Conservation (phyloP, 2,329 filamentous ascomycete species). For the Trichoderma lentiforme region DNA sequence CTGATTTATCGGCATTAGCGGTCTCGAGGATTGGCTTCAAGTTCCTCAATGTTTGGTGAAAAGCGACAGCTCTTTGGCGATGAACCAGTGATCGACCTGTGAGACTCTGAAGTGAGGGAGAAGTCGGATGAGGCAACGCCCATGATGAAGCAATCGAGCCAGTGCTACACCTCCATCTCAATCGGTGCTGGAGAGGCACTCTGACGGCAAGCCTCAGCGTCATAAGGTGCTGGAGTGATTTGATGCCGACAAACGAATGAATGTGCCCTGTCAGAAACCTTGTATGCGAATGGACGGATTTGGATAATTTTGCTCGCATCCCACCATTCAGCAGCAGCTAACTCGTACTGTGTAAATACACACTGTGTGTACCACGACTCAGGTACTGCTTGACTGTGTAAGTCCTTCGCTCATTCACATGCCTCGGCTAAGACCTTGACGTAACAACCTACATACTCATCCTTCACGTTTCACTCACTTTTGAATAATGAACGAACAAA, state of each 20-base stretch:
- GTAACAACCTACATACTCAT: background rate
- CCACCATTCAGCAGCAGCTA: background rate
- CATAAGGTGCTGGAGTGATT: conserved; percentile 21
- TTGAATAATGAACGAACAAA: background rate
- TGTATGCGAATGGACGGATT: background rate
- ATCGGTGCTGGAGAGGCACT: conserved; percentile 26
- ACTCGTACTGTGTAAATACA: background rate
- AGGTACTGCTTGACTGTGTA: background rate
- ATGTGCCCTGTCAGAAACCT: background rate
- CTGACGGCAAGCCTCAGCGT: conserved; percentile 23
- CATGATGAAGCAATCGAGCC: background rate
- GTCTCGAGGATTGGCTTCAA: conserved; percentile 20
- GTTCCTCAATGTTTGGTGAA: conserved; percentile 26
- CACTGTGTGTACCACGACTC: background rate
- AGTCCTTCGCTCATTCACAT: background rate
- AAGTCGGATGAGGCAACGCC: background rate
- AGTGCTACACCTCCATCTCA: conserved; percentile 22
- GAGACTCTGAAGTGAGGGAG: background rate
- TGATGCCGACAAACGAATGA: background rate
- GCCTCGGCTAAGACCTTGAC: background rate
- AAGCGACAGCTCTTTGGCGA: conserved; percentile 22
- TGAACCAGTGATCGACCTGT: conserved; percentile 19
- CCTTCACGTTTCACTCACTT: background rate
- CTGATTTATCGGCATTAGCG: background rate
- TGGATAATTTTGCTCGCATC: background rate